Percentiles rank a stretch among this genome's conserved stretches.
Conservation (phyloP, 2,329 filamentous ascomycete species). For the Pleomassaria siparia region DNA sequence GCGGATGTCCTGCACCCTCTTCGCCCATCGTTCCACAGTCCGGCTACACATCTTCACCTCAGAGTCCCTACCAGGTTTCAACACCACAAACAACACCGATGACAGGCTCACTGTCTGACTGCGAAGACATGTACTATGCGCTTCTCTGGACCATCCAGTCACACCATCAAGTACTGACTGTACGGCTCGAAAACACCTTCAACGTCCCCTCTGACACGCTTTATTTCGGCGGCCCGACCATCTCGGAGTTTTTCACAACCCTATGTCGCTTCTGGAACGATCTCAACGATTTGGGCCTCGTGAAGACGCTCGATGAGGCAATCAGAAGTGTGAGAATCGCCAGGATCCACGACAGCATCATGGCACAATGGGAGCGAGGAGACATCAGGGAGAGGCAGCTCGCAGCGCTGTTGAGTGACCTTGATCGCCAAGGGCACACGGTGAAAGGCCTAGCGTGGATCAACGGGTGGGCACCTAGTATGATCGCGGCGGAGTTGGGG, state of each 20-base stretch:
- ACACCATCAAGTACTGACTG: constrained; percentile 22
- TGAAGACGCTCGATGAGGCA: constrained; percentile 28
- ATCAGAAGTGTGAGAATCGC: constrained; percentile 21
- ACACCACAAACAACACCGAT: constrained; percentile 58
- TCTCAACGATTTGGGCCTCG: constrained; percentile 26
- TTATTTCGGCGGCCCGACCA: constrained; percentile 13
- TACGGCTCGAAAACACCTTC: constrained; percentile 31
- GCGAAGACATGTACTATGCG: constrained; percentile 38
- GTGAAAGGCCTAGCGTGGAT: constrained; percentile 26
- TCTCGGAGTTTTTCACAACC: constrained; percentile 15
- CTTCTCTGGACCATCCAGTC: constrained; percentile 27
- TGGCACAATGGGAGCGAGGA: constrained; percentile 11
- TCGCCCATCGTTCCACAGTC: no score
- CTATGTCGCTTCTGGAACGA: constrained; percentile 25
- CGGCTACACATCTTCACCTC: no score
- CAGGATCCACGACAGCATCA: constrained; percentile 19
- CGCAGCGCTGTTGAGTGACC: constrained; percentile 14
- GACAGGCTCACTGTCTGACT: constrained; percentile 46
- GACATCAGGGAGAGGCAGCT: constrained; percentile 15
- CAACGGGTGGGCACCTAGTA: constrained; percentile 22
- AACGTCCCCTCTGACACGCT: constrained; percentile 12
- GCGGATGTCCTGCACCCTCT: constrained; percentile 21
- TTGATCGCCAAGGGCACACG: constrained; percentile 17
- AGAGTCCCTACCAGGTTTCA: constrained; percentile 13
- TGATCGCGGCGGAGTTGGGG: constrained; percentile 28